Percentiles rank a stretch among this genome's conserved stretches.
phyloP scores from a whole-genome alignment of 106 monocot genomes.

The Allium cepa region DNA sequence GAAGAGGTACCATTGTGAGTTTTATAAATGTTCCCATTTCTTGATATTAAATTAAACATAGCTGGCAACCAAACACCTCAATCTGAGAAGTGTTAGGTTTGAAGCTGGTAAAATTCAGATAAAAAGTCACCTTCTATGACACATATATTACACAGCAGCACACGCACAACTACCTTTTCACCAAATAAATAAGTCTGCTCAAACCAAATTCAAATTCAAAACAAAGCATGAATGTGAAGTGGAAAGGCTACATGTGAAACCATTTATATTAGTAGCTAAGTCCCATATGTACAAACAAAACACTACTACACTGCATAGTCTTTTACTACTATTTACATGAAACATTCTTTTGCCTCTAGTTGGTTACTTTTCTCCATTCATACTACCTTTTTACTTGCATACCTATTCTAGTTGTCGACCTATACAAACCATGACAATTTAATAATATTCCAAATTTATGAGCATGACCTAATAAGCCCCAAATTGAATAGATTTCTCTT shows the following conservation, averaged over 20 bases:
- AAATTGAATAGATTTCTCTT: conserved; percentile 45
- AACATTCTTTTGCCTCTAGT: not conserved
- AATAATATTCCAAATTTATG: not conserved
- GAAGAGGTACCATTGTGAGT: too few species aligned
- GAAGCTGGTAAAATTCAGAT: not conserved
- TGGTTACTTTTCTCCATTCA: too few species aligned
- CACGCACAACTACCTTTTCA: not conserved
- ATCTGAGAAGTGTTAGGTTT: not conserved
- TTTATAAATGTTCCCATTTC: too few species aligned
- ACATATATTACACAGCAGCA: not conserved
- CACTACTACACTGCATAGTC: not conserved
- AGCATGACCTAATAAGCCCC: conserved; percentile 40
- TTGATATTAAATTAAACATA: too few species aligned
- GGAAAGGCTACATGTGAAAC: not conserved
- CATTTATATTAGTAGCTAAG: not conserved
- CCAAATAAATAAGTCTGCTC: not conserved
- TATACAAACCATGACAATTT: not conserved
- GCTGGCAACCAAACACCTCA: not conserved
- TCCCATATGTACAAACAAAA: conserved; percentile 5
- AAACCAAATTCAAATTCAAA: not conserved
- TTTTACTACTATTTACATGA: not conserved
- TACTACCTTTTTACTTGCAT: too few species aligned
- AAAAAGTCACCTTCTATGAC: conserved; percentile 2
- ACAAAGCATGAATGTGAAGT: not conserved
- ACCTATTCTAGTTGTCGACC: not conserved